Base-by-base conservation (phyloP, 768 basidiomycete species). In the Amanita fuliginea region DNA sequence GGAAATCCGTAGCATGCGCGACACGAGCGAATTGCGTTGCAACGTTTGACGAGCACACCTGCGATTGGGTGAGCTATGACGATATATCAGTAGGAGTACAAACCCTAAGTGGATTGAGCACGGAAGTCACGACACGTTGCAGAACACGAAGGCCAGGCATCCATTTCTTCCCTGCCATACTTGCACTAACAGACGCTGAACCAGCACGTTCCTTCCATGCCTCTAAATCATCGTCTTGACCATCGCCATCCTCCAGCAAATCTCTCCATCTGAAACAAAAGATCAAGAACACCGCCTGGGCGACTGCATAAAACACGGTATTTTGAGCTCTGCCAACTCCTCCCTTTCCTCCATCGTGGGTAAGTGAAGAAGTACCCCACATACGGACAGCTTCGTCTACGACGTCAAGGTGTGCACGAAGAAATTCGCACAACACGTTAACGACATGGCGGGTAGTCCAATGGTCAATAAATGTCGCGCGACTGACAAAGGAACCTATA, bases 181-280 rank as follows among this genome's bases (percentile, higher is more conserved):
- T 37, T 19, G 24, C 47, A 24, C 34, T 41, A 22, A 35, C 32
- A 44, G 32, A 36, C n/a, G 45, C 34, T n/a, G 35, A 47, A 18
- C 36, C 11, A 55, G 22, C 6, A 56, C 54, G 34, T 32, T 35
- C 42, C 35, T 45, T 41, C 21, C 53, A 54, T 13, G 60, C 45
- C 47, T 63, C 57, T 33, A 74, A 77, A 19, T 72, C 75, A 19
- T 71, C 76, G 4, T 82, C 84, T 11, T 77, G 73, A n/a, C 66
- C 68, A n/a, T 75, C 77, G 39, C 68, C 69, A 18, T 75, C 76
- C 44, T 80, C 77, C 36, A 78, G 62, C 32, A 98, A 67, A 55
- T 98, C 96, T 53, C 89, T 70, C 95, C 95, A 98, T 9, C 96
- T 73, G 67, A 98, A 99, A 64, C 96, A 98, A 64, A 99, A 99